Base-by-base conservation (phyloP, 2,329 filamentous ascomycete genomes). In the Septoria linicola region DNA sequence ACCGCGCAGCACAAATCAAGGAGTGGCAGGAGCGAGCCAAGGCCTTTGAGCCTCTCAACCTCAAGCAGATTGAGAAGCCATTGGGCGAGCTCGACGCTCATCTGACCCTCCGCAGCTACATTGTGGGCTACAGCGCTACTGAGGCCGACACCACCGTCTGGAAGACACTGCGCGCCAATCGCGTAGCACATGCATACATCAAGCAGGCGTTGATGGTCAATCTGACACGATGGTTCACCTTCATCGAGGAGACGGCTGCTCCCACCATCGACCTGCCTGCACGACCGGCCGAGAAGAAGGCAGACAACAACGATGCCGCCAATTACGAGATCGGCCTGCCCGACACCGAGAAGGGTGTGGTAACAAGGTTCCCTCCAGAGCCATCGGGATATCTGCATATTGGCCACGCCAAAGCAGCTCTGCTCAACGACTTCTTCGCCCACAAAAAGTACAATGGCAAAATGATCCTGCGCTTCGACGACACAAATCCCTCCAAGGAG, bases 401-500 rank as follows among this genome's bases (percentile, higher is more conserved):
- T 59, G 92, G 92, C 47, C 92, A 97, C 75, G 89, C 90, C 62
- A 97, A 97, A 75, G 90, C 90, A 23, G 90, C 90, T 4, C 79
- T 95, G 49, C 82, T 97, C 51, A 96, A 93, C 75, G 91, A 97
- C 70, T 97, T 95, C 78, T 97, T 97, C 63, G 92, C 90, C 37
- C 90, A 96, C 71, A 86, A 90, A 69, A 88, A 89, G 63, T 95
- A 95, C 77, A 85, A 92, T 54, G 93, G 93, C 65, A 95, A 87
- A 64, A 79, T 99, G 63, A 84, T 95, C 53, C 82, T 97, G 42
- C 88, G 93, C 54, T 93, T 99, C 66, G 93, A 99, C 68, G 93
- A 99, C 68, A 99, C 93, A 50, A 99, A 99, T 73, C 93, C 93
- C 6, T 85, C 87, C 54, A 97, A 97, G 71, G 93, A 99, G 78